phyloP scores from a whole-genome alignment of 352 stramenopile genomes.

The Globisporangium iwayamae region DNA sequence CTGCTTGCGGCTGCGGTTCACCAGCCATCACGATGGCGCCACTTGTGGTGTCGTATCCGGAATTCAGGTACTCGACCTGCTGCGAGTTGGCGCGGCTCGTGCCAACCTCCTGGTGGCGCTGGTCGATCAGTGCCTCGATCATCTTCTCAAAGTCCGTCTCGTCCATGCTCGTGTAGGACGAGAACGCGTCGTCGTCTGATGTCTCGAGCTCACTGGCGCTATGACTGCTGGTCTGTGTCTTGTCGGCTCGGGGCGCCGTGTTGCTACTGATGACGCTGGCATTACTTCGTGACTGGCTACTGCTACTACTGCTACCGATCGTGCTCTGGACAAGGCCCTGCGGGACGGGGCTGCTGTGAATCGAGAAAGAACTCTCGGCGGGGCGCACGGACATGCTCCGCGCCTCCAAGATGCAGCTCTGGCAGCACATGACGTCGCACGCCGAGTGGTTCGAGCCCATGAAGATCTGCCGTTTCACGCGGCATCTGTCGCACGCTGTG shows the following conservation, averaged over 20 bases:
- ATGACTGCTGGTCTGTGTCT: background rate
- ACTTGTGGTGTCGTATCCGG: background rate
- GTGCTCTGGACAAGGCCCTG: background rate
- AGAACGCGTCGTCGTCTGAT: constrained; percentile 9
- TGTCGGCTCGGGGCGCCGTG: background rate
- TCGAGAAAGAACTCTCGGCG: constrained; percentile 15
- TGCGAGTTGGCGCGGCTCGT: constrained; percentile 7
- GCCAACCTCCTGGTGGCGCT: constrained; percentile 6
- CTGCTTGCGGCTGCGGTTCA: background rate
- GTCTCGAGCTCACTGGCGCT: constrained; percentile 5
- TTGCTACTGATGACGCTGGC: background rate
- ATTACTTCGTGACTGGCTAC: background rate
- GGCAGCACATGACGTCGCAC: constrained; percentile 29
- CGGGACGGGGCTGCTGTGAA: constrained; percentile 1
- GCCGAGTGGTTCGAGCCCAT: constrained; percentile 19
- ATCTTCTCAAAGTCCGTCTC: constrained; percentile 18
- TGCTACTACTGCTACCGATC: background rate
- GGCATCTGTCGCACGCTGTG: constrained; percentile 22
- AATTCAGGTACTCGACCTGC: background rate
- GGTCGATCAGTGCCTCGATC: constrained; percentile 20
- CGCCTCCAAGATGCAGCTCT: constrained; percentile 32
- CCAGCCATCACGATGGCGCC: background rate
- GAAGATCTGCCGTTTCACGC: constrained; percentile 29
- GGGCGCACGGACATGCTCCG: constrained; percentile 22
- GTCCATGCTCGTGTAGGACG: constrained; percentile 9